Base-by-base conservation (phyloP, 805 yeast species). In the Ogataea angusta region DNA sequence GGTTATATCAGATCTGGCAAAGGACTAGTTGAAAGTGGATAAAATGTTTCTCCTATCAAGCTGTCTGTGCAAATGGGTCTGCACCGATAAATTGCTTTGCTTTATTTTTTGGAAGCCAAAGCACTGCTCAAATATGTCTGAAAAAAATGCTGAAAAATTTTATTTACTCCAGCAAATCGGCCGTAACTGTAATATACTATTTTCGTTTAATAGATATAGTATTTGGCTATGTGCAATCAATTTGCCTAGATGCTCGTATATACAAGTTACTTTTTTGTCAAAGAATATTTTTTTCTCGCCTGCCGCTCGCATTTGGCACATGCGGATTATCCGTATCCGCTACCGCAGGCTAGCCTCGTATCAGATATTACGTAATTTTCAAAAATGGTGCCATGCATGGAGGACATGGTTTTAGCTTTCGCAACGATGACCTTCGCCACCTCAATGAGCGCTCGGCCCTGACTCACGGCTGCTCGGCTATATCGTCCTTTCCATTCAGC, bases 1-100 rank as follows among this genome's bases (percentile, higher is more conserved):
- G n/a, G 14, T 15, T 19, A n/a, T 24, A 24, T 24, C 27, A 24
- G 10, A n/a, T 12, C 14, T 24, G 27, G 14, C 14, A n/a, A n/a
- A 12, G 6, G 6, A 5, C 19, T n/a, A 3, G 27, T 24, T 6
- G 21, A 12, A 24, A 24, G 5, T 10, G 14, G 27, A n/a, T 12
- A 12, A 24, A 12, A 12, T 6, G 14, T 5, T n/a, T 24, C 27
- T 24, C 27, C 27, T 24, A 12, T 24, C 14, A n/a, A 24, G 27
- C 14, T 10, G 27, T 10, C 14, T 24, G 27, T 24, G 27, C 27
- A 24, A 24, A 5, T 7, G 14, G 13, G 6, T 24, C 27, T 29
- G 31, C 31, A 29, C 31, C 31, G 31, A 15, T 32, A 38, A 38
- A n/a, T 38, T 38, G 42, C 42, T 33, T 33, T 32, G 37, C 42